Evolutionary conservation across 192 early-diverging fungal genomes (phyloP).

Genomic region (Rhizophagus clarus): DNA sequence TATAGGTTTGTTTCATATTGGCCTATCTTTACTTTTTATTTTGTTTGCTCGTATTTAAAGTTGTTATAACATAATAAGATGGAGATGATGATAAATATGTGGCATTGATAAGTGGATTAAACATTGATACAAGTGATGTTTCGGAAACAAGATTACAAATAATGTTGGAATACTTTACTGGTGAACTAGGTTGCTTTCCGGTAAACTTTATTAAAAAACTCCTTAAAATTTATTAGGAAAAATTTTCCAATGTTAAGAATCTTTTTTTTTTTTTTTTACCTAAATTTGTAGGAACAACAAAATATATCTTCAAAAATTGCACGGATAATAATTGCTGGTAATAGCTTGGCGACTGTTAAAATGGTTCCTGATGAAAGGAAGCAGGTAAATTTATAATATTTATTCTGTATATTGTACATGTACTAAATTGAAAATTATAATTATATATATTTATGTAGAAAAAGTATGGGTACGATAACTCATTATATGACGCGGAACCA

Average conservation of each 20-base stretch:
- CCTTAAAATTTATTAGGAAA: background rate
- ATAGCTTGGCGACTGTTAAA: conserved; percentile 59
- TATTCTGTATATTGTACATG: background rate
- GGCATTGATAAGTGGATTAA: conserved; percentile 82
- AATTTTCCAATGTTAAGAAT: background rate
- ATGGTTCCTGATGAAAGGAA: conserved; percentile 51
- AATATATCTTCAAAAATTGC: conserved; percentile 56
- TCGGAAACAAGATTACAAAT: conserved; percentile 67
- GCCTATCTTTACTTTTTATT: background rate
- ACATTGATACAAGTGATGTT: conserved; percentile 54
- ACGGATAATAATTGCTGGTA: conserved; percentile 78
- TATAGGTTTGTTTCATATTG: conserved; percentile 35
- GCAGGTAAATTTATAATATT: conserved; percentile 22
- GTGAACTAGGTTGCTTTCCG: conserved; percentile 62
- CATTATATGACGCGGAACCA: conserved; percentile 50
- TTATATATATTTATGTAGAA: conserved; percentile 35
- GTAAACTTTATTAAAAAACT: conserved; percentile 34
- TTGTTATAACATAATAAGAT: background rate
- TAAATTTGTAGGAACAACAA: conserved; percentile 53
- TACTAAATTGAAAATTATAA: background rate
- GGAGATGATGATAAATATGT: conserved; percentile 58
- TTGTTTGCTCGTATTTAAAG: too few relatives aligned
- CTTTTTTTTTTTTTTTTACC: background rate
- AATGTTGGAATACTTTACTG: conserved; percentile 77
- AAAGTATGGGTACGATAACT: conserved; percentile 54